A percentile compares a stretch with the other conserved stretches of the same genome.
Evolutionary conservation across 225 moss, liverwort and hornwort species (phyloP).

Genomic region (Marchantia polymorpha): DNA sequence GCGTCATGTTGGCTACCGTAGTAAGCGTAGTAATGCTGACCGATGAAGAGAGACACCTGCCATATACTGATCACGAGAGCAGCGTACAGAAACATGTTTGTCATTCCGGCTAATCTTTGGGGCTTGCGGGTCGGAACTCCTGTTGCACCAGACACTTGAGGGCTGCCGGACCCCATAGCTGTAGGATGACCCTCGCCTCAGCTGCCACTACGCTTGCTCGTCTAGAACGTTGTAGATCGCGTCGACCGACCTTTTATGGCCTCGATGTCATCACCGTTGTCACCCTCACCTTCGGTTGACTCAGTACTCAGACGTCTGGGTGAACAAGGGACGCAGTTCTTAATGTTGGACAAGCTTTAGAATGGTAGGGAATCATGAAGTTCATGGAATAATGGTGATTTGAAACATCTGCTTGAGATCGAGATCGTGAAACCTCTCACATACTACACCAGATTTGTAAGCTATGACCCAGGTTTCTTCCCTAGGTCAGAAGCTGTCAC

Average conservation of each 20-base stretch:
- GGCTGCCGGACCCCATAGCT: constrained; percentile 8
- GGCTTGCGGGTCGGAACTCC: constrained; percentile 13
- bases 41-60: constrained; percentile 27
- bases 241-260: background rate
- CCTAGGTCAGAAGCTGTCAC: background rate
- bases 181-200: too few relatives aligned
- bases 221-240: background rate
- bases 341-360: too few relatives aligned
- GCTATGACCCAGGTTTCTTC: background rate
- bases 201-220: background rate
- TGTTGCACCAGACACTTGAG: background rate
- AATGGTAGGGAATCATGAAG: too few relatives aligned
- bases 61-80: constrained; percentile 20
- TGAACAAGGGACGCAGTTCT: too few relatives aligned
- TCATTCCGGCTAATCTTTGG: background rate
- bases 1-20: background rate
- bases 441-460: background rate
- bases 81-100: constrained; percentile 25
- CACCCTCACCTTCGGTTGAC: background rate
- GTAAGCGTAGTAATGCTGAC: constrained; percentile 21
- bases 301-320: too few relatives aligned
- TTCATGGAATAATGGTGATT: too few relatives aligned
- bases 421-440: background rate
- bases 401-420: background rate
- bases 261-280: background rate